phyloP scores from a whole-genome alignment of 2,329 filamentous ascomycete genomes.

The Alternaria brassicae region DNA sequence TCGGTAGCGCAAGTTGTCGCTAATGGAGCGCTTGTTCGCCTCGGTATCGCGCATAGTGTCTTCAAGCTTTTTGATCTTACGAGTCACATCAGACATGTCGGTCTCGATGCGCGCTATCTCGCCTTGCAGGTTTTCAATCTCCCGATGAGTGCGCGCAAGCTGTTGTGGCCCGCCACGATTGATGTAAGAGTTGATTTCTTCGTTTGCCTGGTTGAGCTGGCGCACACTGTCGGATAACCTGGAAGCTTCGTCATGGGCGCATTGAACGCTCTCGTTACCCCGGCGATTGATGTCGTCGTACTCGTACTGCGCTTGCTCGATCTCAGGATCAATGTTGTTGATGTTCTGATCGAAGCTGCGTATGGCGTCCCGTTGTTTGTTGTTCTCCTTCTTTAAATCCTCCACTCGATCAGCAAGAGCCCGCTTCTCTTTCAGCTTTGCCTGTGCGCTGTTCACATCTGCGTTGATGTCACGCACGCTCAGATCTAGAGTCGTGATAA shows the following conservation, averaged over 20 bases:
- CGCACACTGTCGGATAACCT: conserved; percentile 76
- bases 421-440: conserved; percentile 82
- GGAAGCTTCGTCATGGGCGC: conserved; percentile 73
- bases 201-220: conserved; percentile 76
- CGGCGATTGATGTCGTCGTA: conserved; percentile 78
- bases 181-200: conserved; percentile 80
- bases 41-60: conserved; percentile 80
- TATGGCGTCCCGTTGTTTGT: conserved; percentile 73
- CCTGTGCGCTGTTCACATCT: conserved; percentile 72
- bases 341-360: conserved; percentile 75
- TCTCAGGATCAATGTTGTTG: conserved; percentile 74
- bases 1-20: conserved; percentile 87
- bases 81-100: conserved; percentile 71
- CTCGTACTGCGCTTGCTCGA: conserved; percentile 75
- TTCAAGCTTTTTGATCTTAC: conserved; percentile 77
- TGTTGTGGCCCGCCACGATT: conserved; percentile 76
- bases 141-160: conserved; percentile 71
- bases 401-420: conserved; percentile 74
- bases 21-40: conserved; percentile 83
- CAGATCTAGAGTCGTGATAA: conserved; percentile 75
- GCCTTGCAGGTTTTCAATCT: conserved; percentile 72
- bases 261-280: conserved; percentile 74
- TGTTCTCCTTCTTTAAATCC: conserved; percentile 72
- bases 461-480: conserved; percentile 77
- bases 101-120: conserved; percentile 70